Conservation (phyloP, 2,329 filamentous ascomycete genomes). For the Apiospora phragmitis region DNA sequence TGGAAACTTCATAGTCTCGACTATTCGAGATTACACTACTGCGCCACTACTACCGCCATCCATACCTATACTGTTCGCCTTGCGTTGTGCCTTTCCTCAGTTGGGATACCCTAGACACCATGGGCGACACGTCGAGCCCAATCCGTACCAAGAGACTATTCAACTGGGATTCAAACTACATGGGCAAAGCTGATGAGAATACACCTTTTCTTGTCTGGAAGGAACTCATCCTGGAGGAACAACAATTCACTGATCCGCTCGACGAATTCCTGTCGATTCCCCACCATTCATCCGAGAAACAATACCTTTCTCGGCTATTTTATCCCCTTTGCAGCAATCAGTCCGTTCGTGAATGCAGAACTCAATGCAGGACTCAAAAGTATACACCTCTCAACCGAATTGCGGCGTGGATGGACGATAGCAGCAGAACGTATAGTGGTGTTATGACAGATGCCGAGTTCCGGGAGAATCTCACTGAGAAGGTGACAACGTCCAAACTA, state of each 20-base stretch:
- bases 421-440: not conserved
- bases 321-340: not conserved
- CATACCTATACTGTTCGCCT: not conserved
- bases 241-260: not conserved
- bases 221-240: not conserved
- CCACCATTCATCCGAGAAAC: not conserved
- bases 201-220: not conserved
- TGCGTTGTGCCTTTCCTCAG: not conserved
- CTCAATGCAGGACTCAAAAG: no score
- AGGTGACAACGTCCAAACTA: not conserved
- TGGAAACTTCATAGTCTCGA: not conserved
- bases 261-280: not conserved
- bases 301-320: not conserved
- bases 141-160: not conserved
- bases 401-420: not conserved
- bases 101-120: not conserved
- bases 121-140: not conserved
- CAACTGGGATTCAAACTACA: not conserved
- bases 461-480: not conserved
- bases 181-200: not conserved
- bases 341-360: not conserved
- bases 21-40: not conserved
- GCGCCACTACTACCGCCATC: not conserved
- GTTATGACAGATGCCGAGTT: not conserved
- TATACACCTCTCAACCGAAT: not conserved